phyloP scores from a whole-genome alignment of 2,329 filamentous ascomycete genomes.

The Acephala macrosclerotiorum region DNA sequence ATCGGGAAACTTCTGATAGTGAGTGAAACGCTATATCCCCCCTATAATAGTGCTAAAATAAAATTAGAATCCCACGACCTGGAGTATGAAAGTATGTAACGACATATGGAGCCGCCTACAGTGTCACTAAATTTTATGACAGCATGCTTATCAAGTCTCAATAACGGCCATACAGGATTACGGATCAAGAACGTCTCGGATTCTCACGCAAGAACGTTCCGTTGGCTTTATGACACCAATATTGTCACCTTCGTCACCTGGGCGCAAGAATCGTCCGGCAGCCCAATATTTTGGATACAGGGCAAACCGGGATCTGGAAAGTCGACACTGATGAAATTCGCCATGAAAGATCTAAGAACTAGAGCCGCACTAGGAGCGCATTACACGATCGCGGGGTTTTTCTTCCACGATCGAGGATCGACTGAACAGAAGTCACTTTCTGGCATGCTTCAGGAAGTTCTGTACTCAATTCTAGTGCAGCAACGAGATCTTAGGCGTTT shows the following conservation, averaged over 20 bases:
- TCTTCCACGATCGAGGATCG: no score
- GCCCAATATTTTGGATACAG: slow-evolving; percentile 17
- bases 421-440: no score
- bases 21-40: neutral
- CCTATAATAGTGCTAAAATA: no score
- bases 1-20: neutral
- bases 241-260: slow-evolving; percentile 14
- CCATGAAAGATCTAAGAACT: no score
- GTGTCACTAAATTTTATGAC: no score
- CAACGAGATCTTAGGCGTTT: neutral
- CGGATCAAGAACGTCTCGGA: neutral
- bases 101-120: no score
- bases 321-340: neutral
- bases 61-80: no score
- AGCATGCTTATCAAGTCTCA: slow-evolving; percentile 10
- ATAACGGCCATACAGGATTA: neutral
- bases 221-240: slow-evolving; percentile 11
- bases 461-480: neutral
- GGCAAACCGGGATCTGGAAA: neutral
- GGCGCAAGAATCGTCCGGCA: slow-evolving; percentile 2
- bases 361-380: no score
- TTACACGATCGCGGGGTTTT: no score
- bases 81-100: no score
- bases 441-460: slow-evolving; percentile 5
- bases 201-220: slow-evolving; percentile 12